Conservation (phyloP, 1,139 yeast species). For the Kodamaea sp. region DNA sequence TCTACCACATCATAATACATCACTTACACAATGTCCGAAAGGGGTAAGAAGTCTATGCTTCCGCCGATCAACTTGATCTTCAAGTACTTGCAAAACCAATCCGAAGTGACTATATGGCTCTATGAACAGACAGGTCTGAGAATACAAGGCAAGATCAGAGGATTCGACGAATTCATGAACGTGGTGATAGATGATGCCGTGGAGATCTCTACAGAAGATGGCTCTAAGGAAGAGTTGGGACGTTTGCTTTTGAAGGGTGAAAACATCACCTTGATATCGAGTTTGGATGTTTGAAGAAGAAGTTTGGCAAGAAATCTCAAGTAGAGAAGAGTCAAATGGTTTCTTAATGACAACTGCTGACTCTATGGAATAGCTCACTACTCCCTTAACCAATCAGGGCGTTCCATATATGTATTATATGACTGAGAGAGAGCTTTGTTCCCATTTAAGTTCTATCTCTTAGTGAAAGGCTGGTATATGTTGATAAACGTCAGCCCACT, state of each 20-base stretch:
- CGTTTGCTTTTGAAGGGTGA: slow-evolving; percentile 87
- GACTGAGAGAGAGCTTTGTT: too few species aligned
- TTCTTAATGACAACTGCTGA: too few species aligned
- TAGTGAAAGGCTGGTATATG: too few species aligned
- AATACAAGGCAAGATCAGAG: slow-evolving; percentile 81
- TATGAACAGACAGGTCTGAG: slow-evolving; percentile 79
- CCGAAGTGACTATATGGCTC: slow-evolving; percentile 81
- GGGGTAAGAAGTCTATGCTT: slow-evolving; percentile 48
- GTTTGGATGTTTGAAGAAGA: slow-evolving; percentile 40
- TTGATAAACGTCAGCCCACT: too few species aligned
- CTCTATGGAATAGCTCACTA: too few species aligned
- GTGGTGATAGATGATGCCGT: slow-evolving; percentile 88
- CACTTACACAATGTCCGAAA: slow-evolving; percentile 10
- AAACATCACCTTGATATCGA: slow-evolving; percentile 79
- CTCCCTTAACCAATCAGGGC: too few species aligned
- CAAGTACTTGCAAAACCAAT: slow-evolving; percentile 80
- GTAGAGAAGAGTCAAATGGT: too few species aligned
- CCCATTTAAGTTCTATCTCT: too few species aligned
- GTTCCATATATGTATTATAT: too few species aligned
- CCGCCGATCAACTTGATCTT: slow-evolving; percentile 93
- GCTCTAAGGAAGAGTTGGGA: slow-evolving; percentile 42
- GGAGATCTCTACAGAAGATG: slow-evolving; percentile 55
- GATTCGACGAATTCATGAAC: slow-evolving; percentile 98
- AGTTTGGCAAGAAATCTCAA: too few species aligned
- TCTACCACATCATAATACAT: too few species aligned